Base-by-base conservation (phyloP, 2,329 filamentous ascomycete species). In the Aspergillus sp. region DNA sequence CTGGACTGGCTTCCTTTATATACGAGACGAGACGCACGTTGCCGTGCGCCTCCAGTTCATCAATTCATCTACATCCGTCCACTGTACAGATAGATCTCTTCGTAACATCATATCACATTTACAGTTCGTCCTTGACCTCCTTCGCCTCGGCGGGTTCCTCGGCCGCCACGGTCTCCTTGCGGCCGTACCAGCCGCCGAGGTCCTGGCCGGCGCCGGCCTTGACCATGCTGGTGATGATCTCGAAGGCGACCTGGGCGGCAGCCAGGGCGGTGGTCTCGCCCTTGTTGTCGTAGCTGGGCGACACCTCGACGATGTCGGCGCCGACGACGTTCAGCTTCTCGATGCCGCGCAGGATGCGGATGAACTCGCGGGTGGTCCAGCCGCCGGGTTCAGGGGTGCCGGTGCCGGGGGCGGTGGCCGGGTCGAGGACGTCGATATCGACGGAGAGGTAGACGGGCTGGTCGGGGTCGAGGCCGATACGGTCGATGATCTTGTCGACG, bases 331-430 rank as follows among this genome's bases (percentile, higher is more conserved):
- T 96, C 68, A 96, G 70, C 57, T 71, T 82, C 75, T 96, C 91
- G 40, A 96, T 82, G 0, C 89, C 91, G 29, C 91, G 79, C 67
- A 96, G 72, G 53, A 96, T 90, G 11, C 88, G 79, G 58, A 96
- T 93, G 61, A 96, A 78, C 76, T 96, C 92, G 47, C 91, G 79
- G 17, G 88, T 95, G 5, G 89, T 94, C 91, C 91, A 96, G 34
- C 91, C 91, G 52, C 92, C 91, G 0, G 91, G 88, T 76, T 96
- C 91, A 0, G 91, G 91, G 0, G 91, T 96, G 1, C 91, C 92
- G 0, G 91, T 96, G 2, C 88, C 89, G 0, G 90, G 89, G 0
- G 74, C 73, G 6, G 85, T 75, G 29, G 82, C 86, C 0, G 89
- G 89, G 68, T 93, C 88, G 44, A 93, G 77, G 0, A 92, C 88